Evolutionary conservation across 2,329 filamentous ascomycete genomes (phyloP).

Genomic region (Aschersonia sp.): DNA sequence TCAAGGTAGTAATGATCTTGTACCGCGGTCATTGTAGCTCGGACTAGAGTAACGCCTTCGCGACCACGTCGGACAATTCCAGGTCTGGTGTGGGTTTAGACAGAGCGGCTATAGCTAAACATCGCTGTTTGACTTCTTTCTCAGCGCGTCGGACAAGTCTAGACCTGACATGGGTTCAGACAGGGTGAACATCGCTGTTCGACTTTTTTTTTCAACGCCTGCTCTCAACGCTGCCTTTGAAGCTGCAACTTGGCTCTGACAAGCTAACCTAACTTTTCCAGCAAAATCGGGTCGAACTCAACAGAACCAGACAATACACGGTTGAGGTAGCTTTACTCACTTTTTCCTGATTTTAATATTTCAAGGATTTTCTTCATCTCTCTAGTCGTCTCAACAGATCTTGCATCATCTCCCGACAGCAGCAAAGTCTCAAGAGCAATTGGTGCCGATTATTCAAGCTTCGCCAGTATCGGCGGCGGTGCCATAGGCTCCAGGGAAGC

Average conservation of each 20-base stretch:
- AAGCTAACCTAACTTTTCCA: slow-evolving; percentile 75
- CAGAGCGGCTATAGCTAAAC: slow-evolving; percentile 27
- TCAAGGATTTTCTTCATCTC: no score
- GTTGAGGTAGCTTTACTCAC: no score
- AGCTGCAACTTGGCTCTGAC: slow-evolving; percentile 69
- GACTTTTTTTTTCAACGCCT: slow-evolving; percentile 59
- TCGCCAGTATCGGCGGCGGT: no score
- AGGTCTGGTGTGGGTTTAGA: slow-evolving; percentile 47
- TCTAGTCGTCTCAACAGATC: no score
- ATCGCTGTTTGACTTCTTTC: slow-evolving; percentile 44
- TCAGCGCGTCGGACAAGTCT: slow-evolving; percentile 58
- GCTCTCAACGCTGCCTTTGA: slow-evolving; percentile 70
- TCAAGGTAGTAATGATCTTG: no score
- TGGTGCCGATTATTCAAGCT: no score
- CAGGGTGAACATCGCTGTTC: slow-evolving; percentile 41
- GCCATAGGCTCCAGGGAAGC: no score
- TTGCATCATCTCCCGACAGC: no score
- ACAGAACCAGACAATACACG: slow-evolving; percentile 35
- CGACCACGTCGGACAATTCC: slow-evolving; percentile 58
- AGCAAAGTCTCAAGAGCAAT: no score
- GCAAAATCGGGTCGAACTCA: slow-evolving; percentile 67
- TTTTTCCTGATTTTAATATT: no score
- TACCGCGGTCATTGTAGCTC: no score
- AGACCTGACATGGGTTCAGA: slow-evolving; percentile 47
- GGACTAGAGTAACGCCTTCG: slow-evolving; percentile 27